These are phyloP conservation scores for Hymenoscyphus albidus DNA, from an alignment of 2,329 filamentous ascomycete genomes.

Conservation along the genomic window DNA sequence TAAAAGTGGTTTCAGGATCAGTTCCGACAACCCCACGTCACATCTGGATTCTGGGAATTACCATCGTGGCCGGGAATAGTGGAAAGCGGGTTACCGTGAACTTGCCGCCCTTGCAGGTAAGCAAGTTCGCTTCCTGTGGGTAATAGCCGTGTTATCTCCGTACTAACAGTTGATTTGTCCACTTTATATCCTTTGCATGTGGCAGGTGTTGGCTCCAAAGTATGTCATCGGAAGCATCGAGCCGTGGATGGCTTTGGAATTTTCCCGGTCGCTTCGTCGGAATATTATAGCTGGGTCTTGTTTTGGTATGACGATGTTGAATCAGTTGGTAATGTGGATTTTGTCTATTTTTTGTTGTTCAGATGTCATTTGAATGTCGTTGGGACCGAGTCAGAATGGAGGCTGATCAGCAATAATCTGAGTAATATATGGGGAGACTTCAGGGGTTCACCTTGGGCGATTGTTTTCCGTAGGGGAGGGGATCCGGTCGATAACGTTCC, in stretches of 20 bases:
- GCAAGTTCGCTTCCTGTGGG: constrained; percentile 4
- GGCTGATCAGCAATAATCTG: background rate
- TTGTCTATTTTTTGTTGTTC: background rate
- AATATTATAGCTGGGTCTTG: background rate
- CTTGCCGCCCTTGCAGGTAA: background rate
- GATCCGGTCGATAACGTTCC: background rate
- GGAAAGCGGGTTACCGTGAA: background rate
- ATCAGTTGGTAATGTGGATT: background rate
- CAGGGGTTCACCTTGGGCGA: background rate
- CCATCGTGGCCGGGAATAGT: background rate
- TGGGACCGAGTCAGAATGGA: background rate
- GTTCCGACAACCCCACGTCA: constrained; percentile 1
- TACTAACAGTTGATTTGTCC: constrained; percentile 1
- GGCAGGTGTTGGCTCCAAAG: background rate
- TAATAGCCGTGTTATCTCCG: constrained; percentile 10
- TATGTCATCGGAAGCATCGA: background rate
- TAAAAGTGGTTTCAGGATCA: constrained; percentile 1
- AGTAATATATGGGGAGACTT: background rate
- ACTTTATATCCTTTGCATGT: constrained; percentile 5
- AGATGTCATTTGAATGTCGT: background rate
- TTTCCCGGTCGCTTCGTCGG: background rate
- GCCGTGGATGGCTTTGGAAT: background rate
- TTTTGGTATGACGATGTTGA: background rate
- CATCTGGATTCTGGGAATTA: constrained; percentile 1
- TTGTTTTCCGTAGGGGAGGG: background rate